Evolutionary conservation across 225 moss, liverwort and hornwort genomes (phyloP).

Genomic region (Polytrichum formosum): DNA sequence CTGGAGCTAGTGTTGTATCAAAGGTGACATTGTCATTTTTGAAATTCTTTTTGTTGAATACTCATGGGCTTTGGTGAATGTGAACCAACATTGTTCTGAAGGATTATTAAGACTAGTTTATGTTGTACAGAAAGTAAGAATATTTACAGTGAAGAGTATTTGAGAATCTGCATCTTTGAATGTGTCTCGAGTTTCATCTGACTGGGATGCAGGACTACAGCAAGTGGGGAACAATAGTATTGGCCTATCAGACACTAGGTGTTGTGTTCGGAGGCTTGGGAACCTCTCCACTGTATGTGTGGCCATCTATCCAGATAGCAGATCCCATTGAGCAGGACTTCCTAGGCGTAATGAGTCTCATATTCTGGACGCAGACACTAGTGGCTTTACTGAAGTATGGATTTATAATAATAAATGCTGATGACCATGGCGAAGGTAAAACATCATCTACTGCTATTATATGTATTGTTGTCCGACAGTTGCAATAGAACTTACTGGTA

Average conservation of each 20-base stretch:
- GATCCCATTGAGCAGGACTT: slow-evolving; percentile 57
- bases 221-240: slow-evolving; percentile 47
- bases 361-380: slow-evolving; percentile 82
- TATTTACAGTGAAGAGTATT: no score
- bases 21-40: background rate
- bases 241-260: slow-evolving; percentile 72
- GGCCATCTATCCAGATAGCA: slow-evolving; percentile 59
- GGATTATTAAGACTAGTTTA: no score
- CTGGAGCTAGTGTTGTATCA: background rate
- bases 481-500: no score
- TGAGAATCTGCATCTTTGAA: no score
- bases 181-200: no score
- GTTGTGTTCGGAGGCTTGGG: slow-evolving; percentile 82
- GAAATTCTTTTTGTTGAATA: no score
- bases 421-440: slow-evolving; percentile 83
- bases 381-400: slow-evolving; percentile 70
- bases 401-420: slow-evolving; percentile 61
- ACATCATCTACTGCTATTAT: background rate
- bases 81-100: no score
- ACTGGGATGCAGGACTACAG: slow-evolving; percentile 47
- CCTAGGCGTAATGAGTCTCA: slow-evolving; percentile 63
- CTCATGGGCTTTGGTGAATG: no score
- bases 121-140: no score
- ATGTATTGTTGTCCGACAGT: no score
- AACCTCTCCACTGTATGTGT: slow-evolving; percentile 84